These are phyloP conservation scores for Petasospora fabianii DNA, from an alignment of 1,139 yeast species.

Conservation along the genomic window DNA sequence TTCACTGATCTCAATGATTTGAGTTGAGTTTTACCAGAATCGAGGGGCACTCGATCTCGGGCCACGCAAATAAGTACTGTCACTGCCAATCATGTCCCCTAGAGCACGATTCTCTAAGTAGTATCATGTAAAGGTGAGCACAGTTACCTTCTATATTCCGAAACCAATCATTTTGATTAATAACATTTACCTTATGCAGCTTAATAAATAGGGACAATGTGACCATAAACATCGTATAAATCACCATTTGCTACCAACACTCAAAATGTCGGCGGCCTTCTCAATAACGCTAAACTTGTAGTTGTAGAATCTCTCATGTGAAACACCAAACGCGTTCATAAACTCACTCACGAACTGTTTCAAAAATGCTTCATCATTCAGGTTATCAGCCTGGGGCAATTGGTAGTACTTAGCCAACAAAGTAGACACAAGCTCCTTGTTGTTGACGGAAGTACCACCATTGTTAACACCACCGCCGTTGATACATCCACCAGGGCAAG, in stretches of 20 bases:
- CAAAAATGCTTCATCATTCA: slow-evolving; percentile 15
- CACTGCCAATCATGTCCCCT: too few species aligned
- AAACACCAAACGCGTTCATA: slow-evolving; percentile 31
- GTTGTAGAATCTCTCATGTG: slow-evolving; percentile 38
- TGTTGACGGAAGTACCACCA: slow-evolving; percentile 18
- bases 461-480: slow-evolving; percentile 91
- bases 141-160: too few species aligned
- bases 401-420: slow-evolving; percentile 19
- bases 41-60: too few species aligned
- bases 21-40: too few species aligned
- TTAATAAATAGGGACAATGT: too few species aligned
- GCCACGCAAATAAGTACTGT: too few species aligned
- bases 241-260: slow-evolving; percentile 34
- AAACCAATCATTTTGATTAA: too few species aligned
- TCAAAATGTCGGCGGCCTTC: slow-evolving; percentile 45
- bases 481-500: slow-evolving; percentile 96
- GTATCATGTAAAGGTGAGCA: too few species aligned
- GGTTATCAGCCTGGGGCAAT: slow-evolving; percentile 17
- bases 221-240: too few species aligned
- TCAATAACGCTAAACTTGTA: slow-evolving; percentile 46
- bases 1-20: too few species aligned
- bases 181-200: too few species aligned
- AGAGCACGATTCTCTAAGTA: too few species aligned
- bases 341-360: slow-evolving; percentile 37
- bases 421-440: slow-evolving; percentile 18